Evolutionary conservation across 1,284 basidiomycete genomes (phyloP), one percentile per base, ranked within the genome.

Genomic region (Boletus mariae): DNA sequence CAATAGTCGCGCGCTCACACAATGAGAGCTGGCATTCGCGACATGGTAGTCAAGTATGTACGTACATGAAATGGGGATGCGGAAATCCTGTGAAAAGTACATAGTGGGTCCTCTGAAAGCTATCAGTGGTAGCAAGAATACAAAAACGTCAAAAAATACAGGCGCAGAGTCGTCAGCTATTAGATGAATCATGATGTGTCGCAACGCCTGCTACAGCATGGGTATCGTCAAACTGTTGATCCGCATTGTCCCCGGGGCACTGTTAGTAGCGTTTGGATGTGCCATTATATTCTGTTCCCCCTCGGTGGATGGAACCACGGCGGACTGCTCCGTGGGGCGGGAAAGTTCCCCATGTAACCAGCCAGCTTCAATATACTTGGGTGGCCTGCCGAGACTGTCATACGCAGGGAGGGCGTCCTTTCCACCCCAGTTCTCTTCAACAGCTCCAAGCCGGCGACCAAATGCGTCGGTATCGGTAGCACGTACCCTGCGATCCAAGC

Each of bases 391-490:
- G 20, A 61, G 45, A 12, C 58, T 63, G 38, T 78, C 72, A 44
- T 79, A 80, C 4, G 76, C 73, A 8, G 78, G 78, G 31, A 79
- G 68, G 0, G 58, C 55, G 34, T 79, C 78, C 55, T 78, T 79
- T 52, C 74, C 73, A 1, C 64, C 61, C 52, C 64, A 54, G 2
- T 58, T 60, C 32, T 71, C 62, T 45, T 56, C 68, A 15, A 59
- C 45, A 0, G 52, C 49, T 10, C 55, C 61, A 5, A 61, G 52
- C 23, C 75, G 62, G 34, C 75, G 70, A n/a, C 78, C 77, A 15
- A 59, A 59, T 23, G 58, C 61, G 55, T 75, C 76, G 0, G 65
- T 70, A 55, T 78, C 76, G 0, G 59, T 57, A 1, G 70, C 71
- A 37, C 59, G 65, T 7, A 66, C 45, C 48, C 66, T 60, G 49